phyloP scores from a whole-genome alignment of 371 early-diverging fungal genomes.

The Polyrhizophydium stewartii region DNA sequence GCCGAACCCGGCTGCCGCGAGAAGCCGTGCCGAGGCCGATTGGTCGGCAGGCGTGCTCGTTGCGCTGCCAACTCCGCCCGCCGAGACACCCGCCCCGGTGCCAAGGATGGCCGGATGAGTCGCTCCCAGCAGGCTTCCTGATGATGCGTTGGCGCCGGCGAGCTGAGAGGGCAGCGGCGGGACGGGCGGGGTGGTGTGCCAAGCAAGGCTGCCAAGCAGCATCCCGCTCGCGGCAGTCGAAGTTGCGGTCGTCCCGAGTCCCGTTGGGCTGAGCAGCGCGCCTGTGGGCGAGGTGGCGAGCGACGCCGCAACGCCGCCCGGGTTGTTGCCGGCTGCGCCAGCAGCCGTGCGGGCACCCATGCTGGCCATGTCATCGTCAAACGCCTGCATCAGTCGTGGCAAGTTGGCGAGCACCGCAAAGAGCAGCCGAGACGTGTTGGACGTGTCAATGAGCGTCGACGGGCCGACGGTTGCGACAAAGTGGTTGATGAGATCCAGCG shows the following conservation, averaged over 20 bases:
- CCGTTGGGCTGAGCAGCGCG: slow-evolving; percentile 47
- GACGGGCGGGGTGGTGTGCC: slow-evolving; percentile 63
- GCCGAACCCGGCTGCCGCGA: no score
- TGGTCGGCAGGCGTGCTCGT: slow-evolving; percentile 9
- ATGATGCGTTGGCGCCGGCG: no score
- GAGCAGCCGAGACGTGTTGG: slow-evolving; percentile 52
- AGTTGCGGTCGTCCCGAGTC: slow-evolving; percentile 58
- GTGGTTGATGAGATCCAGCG: slow-evolving; percentile 51
- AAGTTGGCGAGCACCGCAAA: slow-evolving; percentile 64
- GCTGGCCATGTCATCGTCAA: slow-evolving; percentile 36
- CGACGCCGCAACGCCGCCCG: slow-evolving; percentile 5
- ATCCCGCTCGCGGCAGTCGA: slow-evolving; percentile 58
- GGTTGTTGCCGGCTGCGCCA: slow-evolving; percentile 4
- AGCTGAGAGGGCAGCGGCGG: slow-evolving; percentile 63
- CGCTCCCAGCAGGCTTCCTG: no score
- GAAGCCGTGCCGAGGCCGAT: slow-evolving; percentile 10
- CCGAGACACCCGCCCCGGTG: no score
- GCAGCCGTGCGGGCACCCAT: slow-evolving; percentile 17
- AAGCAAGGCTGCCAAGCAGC: no score
- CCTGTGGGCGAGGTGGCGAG: slow-evolving; percentile 48
- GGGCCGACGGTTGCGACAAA: slow-evolving; percentile 54
- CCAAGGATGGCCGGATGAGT: no score
- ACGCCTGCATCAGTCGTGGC: slow-evolving; percentile 62
- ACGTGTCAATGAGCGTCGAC: slow-evolving; percentile 61
- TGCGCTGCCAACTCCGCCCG: slow-evolving; percentile 17